Base-by-base conservation (phyloP, 2,329 filamentous ascomycete species). In the Cadophora malorum region DNA sequence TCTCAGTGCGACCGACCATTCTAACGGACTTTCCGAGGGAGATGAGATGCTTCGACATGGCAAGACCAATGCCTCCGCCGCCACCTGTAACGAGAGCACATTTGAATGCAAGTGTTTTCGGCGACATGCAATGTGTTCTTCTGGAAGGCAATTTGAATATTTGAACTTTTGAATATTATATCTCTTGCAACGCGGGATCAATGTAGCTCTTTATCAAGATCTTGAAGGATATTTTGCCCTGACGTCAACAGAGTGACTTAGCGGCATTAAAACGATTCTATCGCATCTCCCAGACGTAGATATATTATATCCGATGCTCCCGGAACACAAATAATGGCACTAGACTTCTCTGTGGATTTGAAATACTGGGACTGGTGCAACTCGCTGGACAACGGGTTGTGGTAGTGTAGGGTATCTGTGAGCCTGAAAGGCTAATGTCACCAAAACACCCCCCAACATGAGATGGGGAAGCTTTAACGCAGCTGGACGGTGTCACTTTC, bases 1-100 rank as follows among this genome's bases (percentile, higher is more conserved):
- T 82, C 71, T 88, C 84, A 3, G 85, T 88, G 10, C 85, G 82
- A 2, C 85, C 83, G 33, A 79, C 82, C 64, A 87, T 82, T 66
- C 88, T 80, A 59, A 86, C 82, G 62, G 82, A 83, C 69, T 70
- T 71, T 14, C 62, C 64, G 8, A 64, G 58, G 1, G 64, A 56
- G 56, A 71, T 70, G 31, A 69, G 78, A 67, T 83, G 82, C 58
- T 83, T 73, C 0, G 83, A 79, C 21, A 87, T 77, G 1, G 81
- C 83, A 65, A 80, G 80, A 63, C 85, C 84, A 25, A 87, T 84
- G 41, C 85, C 85, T 21, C 84, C 83, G 0, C 78, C 83, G 21
- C 84, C 85, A 5, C 84, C 83, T 0, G 83, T 85, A 62, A 85
- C 74, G 60, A 86, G 77, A 9, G 83, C 84, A 69, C 80, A 83